Evolutionary conservation across 2,329 filamentous ascomycete species (phyloP).

Genomic region (Fusarium albidum): DNA sequence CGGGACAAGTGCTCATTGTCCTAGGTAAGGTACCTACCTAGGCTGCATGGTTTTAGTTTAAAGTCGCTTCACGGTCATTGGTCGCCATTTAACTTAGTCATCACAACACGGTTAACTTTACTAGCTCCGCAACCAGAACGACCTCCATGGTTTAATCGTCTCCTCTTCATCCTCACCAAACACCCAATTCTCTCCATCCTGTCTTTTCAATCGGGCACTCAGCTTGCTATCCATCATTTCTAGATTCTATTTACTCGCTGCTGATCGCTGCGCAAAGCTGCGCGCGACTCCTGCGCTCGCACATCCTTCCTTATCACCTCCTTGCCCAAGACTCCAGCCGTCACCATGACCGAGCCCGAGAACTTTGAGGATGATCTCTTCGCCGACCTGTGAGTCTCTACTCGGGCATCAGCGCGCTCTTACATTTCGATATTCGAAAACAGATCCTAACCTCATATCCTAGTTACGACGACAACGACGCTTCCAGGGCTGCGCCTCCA

Average conservation of each 20-base stretch:
- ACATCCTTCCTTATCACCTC: conserved; percentile 10
- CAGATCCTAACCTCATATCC: conserved; percentile 10
- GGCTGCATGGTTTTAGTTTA: not conserved
- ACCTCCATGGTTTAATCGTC: conserved; percentile 28
- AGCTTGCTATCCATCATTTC: not conserved
- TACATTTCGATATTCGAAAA: not conserved
- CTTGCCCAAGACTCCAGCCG: conserved; percentile 14
- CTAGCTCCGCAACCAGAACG: conserved; percentile 27
- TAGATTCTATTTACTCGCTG: not conserved
- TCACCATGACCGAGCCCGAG: conserved; percentile 77
- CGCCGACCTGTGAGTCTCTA: conserved; percentile 80
- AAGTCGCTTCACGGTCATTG: conserved; percentile 29
- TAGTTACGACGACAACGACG: conserved; percentile 73
- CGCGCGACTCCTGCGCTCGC: conserved; percentile 13
- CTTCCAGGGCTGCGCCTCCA: conserved; percentile 51
- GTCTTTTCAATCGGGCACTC: conserved; percentile 3
- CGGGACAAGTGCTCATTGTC: no score
- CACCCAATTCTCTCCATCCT: conserved; percentile 13
- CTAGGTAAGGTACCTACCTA: no score
- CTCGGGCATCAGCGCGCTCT: not conserved
- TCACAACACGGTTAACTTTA: conserved; percentile 11
- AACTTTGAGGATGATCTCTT: conserved; percentile 95
- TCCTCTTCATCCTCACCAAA: conserved; percentile 16
- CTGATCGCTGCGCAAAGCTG: not conserved
- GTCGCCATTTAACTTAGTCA: conserved; percentile 29